Conservation (phyloP, 768 basidiomycete genomes). For the Hericium rajendrae region DNA sequence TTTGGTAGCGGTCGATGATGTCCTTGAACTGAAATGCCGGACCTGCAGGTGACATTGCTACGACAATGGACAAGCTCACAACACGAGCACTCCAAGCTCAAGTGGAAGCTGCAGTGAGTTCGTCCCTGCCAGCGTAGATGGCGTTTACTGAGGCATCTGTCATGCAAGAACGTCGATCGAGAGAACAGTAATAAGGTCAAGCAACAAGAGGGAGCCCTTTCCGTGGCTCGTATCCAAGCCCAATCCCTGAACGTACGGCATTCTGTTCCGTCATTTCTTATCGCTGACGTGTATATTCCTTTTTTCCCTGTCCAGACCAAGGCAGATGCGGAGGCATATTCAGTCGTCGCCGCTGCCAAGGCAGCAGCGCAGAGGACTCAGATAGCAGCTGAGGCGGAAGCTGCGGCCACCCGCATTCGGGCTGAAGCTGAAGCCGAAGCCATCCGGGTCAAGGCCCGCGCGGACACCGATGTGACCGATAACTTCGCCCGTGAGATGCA, state of each 20-base stretch:
- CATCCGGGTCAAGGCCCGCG: slow-evolving; percentile 50
- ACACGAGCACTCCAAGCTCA: slow-evolving; percentile 79
- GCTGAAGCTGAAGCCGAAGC: slow-evolving; percentile 72
- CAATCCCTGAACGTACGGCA: slow-evolving; percentile 40
- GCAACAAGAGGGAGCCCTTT: slow-evolving; percentile 70
- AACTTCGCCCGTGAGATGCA: slow-evolving; percentile 72
- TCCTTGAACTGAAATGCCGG: background rate
- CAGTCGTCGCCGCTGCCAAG: slow-evolving; percentile 62
- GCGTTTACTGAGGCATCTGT: background rate
- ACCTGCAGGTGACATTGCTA: slow-evolving; percentile 54
- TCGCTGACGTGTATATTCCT: background rate
- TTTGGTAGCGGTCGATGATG: background rate
- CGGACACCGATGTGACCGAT: slow-evolving; percentile 53
- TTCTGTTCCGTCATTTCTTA: background rate
- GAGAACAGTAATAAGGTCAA: slow-evolving; percentile 86
- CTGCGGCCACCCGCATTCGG: slow-evolving; percentile 65
- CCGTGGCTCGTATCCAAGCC: slow-evolving; percentile 71
- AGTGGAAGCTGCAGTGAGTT: slow-evolving; percentile 70
- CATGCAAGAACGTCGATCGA: slow-evolving; percentile 64
- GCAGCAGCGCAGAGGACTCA: slow-evolving; percentile 55
- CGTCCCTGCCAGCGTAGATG: background rate
- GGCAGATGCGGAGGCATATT: slow-evolving; percentile 71
- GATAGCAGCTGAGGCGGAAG: slow-evolving; percentile 70
- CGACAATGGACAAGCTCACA: slow-evolving; percentile 79
- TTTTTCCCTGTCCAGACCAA: slow-evolving; percentile 32